A percentile compares a stretch with the other conserved stretches of the same genome.
phyloP scores from a whole-genome alignment of 169 alveolate genomes.

The Plasmodium reichenowi region DNA sequence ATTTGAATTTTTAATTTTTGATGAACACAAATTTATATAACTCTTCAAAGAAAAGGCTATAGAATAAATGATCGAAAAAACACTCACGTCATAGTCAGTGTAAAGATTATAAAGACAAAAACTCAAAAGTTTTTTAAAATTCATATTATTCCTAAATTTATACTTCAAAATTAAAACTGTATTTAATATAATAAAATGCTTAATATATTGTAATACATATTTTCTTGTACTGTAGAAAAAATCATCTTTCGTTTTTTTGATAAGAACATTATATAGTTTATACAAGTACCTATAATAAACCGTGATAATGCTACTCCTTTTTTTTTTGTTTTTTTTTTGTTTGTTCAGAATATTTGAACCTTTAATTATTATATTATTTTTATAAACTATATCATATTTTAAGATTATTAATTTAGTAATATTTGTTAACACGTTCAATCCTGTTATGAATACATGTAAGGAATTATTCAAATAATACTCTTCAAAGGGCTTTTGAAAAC shows the following conservation, averaged over 20 bases:
- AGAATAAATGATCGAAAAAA: slow-evolving; percentile 37
- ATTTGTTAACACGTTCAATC: slow-evolving; percentile 40
- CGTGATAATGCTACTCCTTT: neutral
- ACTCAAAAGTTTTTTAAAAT: slow-evolving; percentile 11
- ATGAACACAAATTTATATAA: slow-evolving; percentile 29
- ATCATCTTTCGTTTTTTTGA: slow-evolving; percentile 29
- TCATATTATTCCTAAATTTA: slow-evolving; percentile 30
- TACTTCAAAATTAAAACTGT: slow-evolving; percentile 39
- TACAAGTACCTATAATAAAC: slow-evolving; percentile 32
- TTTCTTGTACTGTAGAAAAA: slow-evolving; percentile 59
- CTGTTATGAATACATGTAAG: slow-evolving; percentile 25
- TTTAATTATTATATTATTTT: slow-evolving; percentile 9
- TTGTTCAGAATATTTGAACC: slow-evolving; percentile 26
- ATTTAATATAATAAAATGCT: slow-evolving; percentile 34
- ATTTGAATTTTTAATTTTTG: slow-evolving; percentile 45
- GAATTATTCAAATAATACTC: slow-evolving; percentile 61
- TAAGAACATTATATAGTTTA: slow-evolving; percentile 25
- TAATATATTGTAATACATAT: slow-evolving; percentile 34
- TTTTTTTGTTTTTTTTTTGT: slow-evolving; percentile 29
- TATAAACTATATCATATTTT: neutral
- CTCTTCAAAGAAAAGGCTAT: slow-evolving; percentile 54
- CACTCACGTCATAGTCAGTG: slow-evolving; percentile 52
- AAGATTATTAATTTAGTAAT: slow-evolving; percentile 34
- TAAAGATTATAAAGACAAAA: slow-evolving; percentile 42
- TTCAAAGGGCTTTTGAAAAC: slow-evolving; percentile 39